phyloP scores from a whole-genome alignment of 352 stramenopile genomes.

The Aphanomyces euteiches region DNA sequence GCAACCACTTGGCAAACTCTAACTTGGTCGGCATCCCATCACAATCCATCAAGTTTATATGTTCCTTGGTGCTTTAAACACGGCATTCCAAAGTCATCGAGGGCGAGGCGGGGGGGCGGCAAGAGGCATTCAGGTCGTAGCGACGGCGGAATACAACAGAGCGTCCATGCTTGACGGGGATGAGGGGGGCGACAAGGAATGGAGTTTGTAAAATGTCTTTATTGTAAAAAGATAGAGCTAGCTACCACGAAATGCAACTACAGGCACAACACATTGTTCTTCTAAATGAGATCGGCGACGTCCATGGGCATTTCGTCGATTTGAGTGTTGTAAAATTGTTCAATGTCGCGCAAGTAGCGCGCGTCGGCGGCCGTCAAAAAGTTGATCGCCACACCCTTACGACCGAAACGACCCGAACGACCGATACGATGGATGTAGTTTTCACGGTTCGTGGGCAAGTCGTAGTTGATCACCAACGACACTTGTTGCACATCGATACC shows the following conservation, averaged over 20 bases:
- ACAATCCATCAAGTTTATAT: too few relatives aligned
- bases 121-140: too few relatives aligned
- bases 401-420: constrained; percentile 98
- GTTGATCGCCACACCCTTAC: constrained; percentile 99
- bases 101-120: too few relatives aligned
- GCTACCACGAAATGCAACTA: not conserved
- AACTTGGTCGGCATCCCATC: too few relatives aligned
- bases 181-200: too few relatives aligned
- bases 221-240: too few relatives aligned
- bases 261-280: not conserved
- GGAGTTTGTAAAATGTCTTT: too few relatives aligned
- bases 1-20: too few relatives aligned
- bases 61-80: too few relatives aligned
- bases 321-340: constrained; percentile 99
- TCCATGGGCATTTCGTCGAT: constrained; percentile 99
- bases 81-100: too few relatives aligned
- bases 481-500: constrained; percentile 99
- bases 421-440: constrained; percentile 99
- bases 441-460: constrained; percentile 99
- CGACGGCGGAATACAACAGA: too few relatives aligned
- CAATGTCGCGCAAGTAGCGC: constrained; percentile 98
- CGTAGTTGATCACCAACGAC: constrained; percentile 99
- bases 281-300: constrained; percentile 98
- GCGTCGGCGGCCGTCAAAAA: constrained; percentile 99
- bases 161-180: too few relatives aligned